phyloP scores from a whole-genome alignment of 2,329 filamentous ascomycete genomes.

The Aspergillus ustus region DNA sequence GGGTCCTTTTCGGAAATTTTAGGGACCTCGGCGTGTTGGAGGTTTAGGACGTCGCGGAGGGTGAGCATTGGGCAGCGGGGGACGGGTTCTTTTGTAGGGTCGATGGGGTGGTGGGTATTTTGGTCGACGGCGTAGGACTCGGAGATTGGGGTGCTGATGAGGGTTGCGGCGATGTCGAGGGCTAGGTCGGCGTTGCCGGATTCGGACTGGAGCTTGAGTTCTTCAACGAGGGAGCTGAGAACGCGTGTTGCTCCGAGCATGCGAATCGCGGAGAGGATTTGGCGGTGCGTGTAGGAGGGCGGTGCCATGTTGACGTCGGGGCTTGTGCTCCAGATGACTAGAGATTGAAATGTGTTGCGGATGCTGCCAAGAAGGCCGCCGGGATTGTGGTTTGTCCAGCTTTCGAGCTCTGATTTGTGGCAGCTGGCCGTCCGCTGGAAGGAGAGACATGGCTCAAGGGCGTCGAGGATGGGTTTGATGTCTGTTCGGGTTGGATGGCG shows the following conservation, averaged over 20 bases:
- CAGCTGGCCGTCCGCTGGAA: constrained; percentile 55
- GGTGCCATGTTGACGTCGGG: constrained; percentile 58
- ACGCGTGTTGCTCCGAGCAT: constrained; percentile 48
- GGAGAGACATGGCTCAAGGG: constrained; percentile 55
- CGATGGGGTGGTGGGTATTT: constrained; percentile 39
- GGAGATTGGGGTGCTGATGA: constrained; percentile 47
- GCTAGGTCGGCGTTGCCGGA: constrained; percentile 46
- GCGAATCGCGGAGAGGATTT: constrained; percentile 50
- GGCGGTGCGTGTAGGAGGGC: constrained; percentile 60
- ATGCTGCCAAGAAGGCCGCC: constrained; percentile 55
- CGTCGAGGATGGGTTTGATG: constrained; percentile 57
- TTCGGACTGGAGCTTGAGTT: constrained; percentile 48
- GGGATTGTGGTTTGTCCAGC: constrained; percentile 54
- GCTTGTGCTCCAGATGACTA: constrained; percentile 58
- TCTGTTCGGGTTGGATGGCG: constrained; percentile 56
- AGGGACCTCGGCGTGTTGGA: constrained; percentile 45
- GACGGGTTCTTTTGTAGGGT: constrained; percentile 37
- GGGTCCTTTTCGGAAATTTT: constrained; percentile 50
- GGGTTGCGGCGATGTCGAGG: constrained; percentile 49
- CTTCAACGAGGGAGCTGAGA: constrained; percentile 44
- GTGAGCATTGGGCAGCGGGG: constrained; percentile 43
- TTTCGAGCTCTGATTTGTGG: constrained; percentile 55
- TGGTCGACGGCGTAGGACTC: constrained; percentile 47
- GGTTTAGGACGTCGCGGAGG: constrained; percentile 46
- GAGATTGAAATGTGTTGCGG: constrained; percentile 55